Base-by-base conservation (phyloP, 169 alveolate species). In the Blepharisma undulans region DNA sequence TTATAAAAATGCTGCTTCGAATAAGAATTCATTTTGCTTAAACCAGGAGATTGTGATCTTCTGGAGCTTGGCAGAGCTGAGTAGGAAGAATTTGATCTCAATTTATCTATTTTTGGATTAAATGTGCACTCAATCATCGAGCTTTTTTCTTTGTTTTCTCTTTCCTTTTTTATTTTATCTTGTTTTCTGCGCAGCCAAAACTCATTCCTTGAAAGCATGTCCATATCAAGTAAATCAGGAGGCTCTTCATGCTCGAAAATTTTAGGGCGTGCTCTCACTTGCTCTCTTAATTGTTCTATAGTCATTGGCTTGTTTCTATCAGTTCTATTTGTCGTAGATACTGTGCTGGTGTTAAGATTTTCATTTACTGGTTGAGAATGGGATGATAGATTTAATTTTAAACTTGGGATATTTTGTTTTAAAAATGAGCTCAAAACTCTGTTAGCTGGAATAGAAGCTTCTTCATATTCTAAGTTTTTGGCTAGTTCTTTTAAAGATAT, bases 191-290 rank as follows among this genome's bases (percentile, higher is more conserved):
- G 59, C 0, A 72, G 72, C 91, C 91, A 86, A 29, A 21, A 86
- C 59, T 27, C 80, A 22, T 72, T 33, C n/a, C 91, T n/a, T 86
- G 61, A 86, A 6, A 30, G n/a, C 32, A 72, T 30, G 16, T 61
- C 36, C 91, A 86, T 86, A n/a, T 86, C 91, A 72, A 86, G 91
- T 32, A 86, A 86, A 27, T 86, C 91, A 5, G 84, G 84, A 27
- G 80, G 84, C 71, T 86, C 91, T 14, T 86, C 91, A 22, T 22
- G 89, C 36, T 82, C 89, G 14, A 82, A 82, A 8, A 82, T 21
- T 21, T 82, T 22, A 6, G 77, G 29, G 7, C 89, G 74, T 8
- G 33, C 36, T 30, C 74, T 82, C 8, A 82, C 89, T 18, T 34
- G 76, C 34, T 82, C 36, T 22, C 89, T 34, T 19, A 82, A 72